Conservation (phyloP, 2,329 filamentous ascomycete genomes). For the Massarina eburnea region DNA sequence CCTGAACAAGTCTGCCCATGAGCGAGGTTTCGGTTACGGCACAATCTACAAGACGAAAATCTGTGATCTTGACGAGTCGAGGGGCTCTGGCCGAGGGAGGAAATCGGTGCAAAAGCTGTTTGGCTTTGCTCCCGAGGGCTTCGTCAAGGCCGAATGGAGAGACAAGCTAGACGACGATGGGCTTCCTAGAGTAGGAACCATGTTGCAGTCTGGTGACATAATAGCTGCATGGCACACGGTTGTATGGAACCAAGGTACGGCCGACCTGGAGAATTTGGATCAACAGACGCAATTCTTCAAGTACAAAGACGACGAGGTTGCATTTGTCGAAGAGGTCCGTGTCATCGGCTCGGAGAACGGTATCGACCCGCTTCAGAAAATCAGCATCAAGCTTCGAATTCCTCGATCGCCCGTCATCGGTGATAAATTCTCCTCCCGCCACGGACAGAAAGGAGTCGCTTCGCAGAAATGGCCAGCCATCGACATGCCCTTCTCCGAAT, state of each 20-base stretch:
- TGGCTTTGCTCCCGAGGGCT: conserved; percentile 80
- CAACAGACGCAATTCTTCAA: conserved; percentile 84
- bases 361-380: conserved; percentile 78
- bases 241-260: conserved; percentile 69
- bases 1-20: conserved; percentile 94
- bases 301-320: conserved; percentile 89
- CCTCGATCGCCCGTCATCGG: conserved; percentile 90
- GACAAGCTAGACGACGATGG: conserved; percentile 83
- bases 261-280: conserved; percentile 81
- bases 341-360: conserved; percentile 84
- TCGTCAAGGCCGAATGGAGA: conserved; percentile 70
- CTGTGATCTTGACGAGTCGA: conserved; percentile 79
- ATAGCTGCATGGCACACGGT: conserved; percentile 91
- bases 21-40: conserved; percentile 92
- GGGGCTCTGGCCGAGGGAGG: conserved; percentile 63
- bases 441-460: conserved; percentile 96
- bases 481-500: conserved; percentile 97
- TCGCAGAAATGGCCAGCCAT: conserved; percentile 93
- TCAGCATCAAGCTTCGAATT: conserved; percentile 91
- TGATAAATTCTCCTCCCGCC: conserved; percentile 98
- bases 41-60: conserved; percentile 99
- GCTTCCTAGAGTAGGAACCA: conserved; percentile 75
- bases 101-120: conserved; percentile 80
- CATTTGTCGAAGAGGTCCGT: conserved; percentile 89
- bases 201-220: conserved; percentile 77